Percentiles rank a stretch among this genome's conserved stretches.
Evolutionary conservation across 768 basidiomycete genomes (phyloP).

Genomic region (Lactarius evosmus): DNA sequence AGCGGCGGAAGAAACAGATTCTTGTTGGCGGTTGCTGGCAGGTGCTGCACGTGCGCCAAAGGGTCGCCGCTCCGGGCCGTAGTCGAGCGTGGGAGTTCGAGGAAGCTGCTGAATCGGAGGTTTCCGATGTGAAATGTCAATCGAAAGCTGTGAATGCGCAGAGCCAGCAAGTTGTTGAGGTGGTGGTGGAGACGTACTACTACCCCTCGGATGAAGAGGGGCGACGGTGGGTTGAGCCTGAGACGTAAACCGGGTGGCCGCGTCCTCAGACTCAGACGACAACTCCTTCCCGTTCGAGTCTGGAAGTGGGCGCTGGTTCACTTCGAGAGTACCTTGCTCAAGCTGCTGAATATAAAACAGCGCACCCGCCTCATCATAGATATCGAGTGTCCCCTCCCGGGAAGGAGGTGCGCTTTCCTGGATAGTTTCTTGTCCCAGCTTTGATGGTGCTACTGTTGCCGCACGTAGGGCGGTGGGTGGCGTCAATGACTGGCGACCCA

Average conservation of each 20-base stretch:
- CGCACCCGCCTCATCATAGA: constrained; percentile 58
- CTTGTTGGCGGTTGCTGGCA: constrained; percentile 23
- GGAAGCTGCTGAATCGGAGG: constrained; percentile 26
- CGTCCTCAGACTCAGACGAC: not conserved
- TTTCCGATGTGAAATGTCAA: constrained; percentile 24
- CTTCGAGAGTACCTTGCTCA: constrained; percentile 33
- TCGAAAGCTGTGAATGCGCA: not conserved
- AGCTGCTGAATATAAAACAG: constrained; percentile 68
- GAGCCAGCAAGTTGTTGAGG: not conserved
- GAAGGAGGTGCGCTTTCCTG: constrained; percentile 20
- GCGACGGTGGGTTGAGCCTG: not conserved
- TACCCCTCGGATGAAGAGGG: constrained; percentile 26
- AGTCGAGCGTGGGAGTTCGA: constrained; percentile 24
- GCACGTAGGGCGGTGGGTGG: constrained; percentile 1
- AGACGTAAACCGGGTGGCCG: not conserved
- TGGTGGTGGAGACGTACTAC: constrained; percentile 9
- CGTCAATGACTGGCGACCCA: not conserved
- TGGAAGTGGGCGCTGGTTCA: constrained; percentile 16
- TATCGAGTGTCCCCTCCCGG: constrained; percentile 33
- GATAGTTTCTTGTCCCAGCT: constrained; percentile 24
- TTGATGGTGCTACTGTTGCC: constrained; percentile 6
- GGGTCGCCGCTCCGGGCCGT: constrained; percentile 45
- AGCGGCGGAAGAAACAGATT: not conserved
- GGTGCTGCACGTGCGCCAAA: constrained; percentile 79
- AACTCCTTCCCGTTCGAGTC: constrained; percentile 40